Evolutionary conservation across 2,329 filamentous ascomycete species (phyloP), one percentile per base, ranked within the genome.

Genomic region (Talaromyces sp.): DNA sequence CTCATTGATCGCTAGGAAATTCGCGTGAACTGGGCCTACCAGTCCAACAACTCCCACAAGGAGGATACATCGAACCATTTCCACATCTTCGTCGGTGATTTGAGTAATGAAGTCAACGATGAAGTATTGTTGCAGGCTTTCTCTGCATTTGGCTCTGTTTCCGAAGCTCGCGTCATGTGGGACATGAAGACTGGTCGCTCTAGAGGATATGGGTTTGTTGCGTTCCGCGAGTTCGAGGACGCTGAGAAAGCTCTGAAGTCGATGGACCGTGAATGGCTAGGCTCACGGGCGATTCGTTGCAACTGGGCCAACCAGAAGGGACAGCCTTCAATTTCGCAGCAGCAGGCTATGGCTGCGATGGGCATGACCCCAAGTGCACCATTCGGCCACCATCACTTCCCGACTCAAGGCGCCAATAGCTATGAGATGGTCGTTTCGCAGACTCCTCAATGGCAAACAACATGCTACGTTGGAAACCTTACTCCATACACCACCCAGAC

Each of bases 261-360:
- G 62, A 99, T 99, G 94, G 94, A 99, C 70, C 94, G 94, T 62
- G 94, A 99, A 78, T 99, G 94, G 94, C 87, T 99, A 53, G 94
- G 94, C 56, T 97, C 94, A 67, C 89, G 94, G 64, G 94, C 94
- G 40, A 99, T 99, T 71, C 92, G 94, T 67, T 97, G 93, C 84
- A 99, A 99, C 81, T 99, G 94, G 94, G 94, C 94, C 61, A 99
- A 99, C 79, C 94, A 99, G 73, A 99, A 99, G 81, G 94, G 94
- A n/a, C 94, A 99, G 71, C 94, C 94, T 58, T 97, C 94, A 1
- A 97, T 97, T 75, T 91, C 92, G 51, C 93, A 99, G 78, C 94
- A 97, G 77, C 91, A 96, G 76, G 91, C 91, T 37, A 94, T 99
- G 91, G 88, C 88, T 62, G 89, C 91, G 60, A 96, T 97, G 90